Evolutionary conservation across 2,329 filamentous ascomycete species (phyloP).

Genomic region (Colletotrichum neosansevieriae): DNA sequence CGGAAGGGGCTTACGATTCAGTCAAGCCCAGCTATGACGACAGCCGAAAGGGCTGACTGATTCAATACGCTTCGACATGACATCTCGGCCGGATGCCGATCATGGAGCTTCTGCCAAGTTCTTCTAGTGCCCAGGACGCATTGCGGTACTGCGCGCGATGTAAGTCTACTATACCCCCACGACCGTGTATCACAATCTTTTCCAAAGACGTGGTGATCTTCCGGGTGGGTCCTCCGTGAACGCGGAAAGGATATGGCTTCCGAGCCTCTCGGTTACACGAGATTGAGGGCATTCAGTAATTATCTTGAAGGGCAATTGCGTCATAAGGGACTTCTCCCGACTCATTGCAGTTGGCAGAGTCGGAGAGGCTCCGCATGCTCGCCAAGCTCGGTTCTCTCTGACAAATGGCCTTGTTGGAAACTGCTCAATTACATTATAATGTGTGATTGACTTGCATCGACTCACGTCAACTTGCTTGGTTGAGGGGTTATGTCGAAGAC

Average conservation of each 20-base stretch:
- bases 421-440: background rate
- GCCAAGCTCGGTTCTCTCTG: background rate
- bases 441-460: slow-evolving; percentile 16
- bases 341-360: slow-evolving; percentile 21
- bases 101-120: slow-evolving; percentile 37
- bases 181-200: slow-evolving; percentile 38
- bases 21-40: slow-evolving; percentile 29
- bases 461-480: slow-evolving; percentile 1
- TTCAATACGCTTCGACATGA: slow-evolving; percentile 25
- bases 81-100: slow-evolving; percentile 39
- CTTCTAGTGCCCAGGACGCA: slow-evolving; percentile 22
- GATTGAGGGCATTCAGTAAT: slow-evolving; percentile 20
- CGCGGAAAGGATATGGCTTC: slow-evolving; percentile 15
- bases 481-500: background rate
- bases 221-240: slow-evolving; percentile 25
- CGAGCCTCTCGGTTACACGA: slow-evolving; percentile 26
- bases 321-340: slow-evolving; percentile 20
- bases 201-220: slow-evolving; percentile 21
- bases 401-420: slow-evolving; percentile 11
- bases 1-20: slow-evolving; percentile 33
- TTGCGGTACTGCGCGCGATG: slow-evolving; percentile 18
- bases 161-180: slow-evolving; percentile 11
- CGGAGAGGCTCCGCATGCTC: slow-evolving; percentile 12
- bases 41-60: slow-evolving; percentile 31
- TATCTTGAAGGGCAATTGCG: slow-evolving; percentile 21